Base-by-base conservation (phyloP, 75 land plant genomes). In the Gnetum montanum region DNA sequence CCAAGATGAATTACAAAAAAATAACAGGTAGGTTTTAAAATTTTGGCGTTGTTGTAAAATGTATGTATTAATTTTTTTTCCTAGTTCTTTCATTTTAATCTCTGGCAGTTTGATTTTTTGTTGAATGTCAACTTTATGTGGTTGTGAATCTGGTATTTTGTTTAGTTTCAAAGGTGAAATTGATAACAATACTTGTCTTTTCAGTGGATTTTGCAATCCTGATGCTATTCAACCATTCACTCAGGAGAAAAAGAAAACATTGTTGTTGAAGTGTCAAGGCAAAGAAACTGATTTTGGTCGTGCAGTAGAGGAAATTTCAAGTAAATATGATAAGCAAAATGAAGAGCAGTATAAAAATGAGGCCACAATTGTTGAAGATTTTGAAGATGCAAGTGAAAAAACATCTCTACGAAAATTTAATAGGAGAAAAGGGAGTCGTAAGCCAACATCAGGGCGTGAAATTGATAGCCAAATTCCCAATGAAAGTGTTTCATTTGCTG, bases 201-300 rank as follows among this genome's bases (percentile, higher is more conserved):
- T 33, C 16, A 93, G 99, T 67, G 90, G 81, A 25, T 86, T 83
- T 59, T 92, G 97, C 65, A 77, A 70, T 41, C 82, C 77, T 58
- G 69, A 66, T 54, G 99, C 90, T 70, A 75, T 95, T 45, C 76
- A 83, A 45, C 60, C 76, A 29, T 95, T 95, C 50, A 91, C 96
- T 0, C 80, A 84, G 58, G 96, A 85, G 20, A 80, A 76, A 43
- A 90, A 78, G 68, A 67, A 70, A 26, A 58, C 61, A 57, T 62
- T 86, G 36, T 51, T 73, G 24, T 52, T 23, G 11, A 95, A 83
- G 64, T 63, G 81, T 33, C 82, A 80, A 26, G 85, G 78, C 19
- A 95, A 76, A 58, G 76, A 81, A 34, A 61, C 83, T 22, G 96
- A 95, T 71, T 85, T 86, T 71, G 73, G 73, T 54, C 70, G 74